phyloP scores from a whole-genome alignment of 2,329 filamentous ascomycete genomes.

The Dactylellina parvicollis region DNA sequence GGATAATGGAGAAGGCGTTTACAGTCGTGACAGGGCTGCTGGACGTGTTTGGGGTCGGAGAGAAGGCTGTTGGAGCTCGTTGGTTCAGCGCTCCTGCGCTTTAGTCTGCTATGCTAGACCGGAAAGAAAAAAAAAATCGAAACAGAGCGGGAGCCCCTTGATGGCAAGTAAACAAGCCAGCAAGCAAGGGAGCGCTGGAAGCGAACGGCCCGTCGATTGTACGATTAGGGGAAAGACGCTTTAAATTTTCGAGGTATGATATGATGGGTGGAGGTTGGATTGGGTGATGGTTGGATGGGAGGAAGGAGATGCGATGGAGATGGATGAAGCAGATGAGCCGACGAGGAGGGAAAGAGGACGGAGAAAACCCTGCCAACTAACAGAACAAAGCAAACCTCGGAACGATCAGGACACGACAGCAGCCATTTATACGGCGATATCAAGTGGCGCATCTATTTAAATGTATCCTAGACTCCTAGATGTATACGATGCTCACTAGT shows the following conservation, averaged over 20 bases:
- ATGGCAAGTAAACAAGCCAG: not conserved
- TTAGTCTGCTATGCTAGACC: conserved; percentile 26
- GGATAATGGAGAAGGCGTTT: not conserved
- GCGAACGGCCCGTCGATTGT: not conserved
- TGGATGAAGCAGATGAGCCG: not conserved
- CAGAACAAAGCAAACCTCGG: not conserved
- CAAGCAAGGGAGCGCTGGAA: not conserved
- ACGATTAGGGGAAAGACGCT: not conserved
- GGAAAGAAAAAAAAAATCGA: conserved; percentile 26
- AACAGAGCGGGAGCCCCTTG: conserved; percentile 21
- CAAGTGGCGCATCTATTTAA: too few relatives aligned
- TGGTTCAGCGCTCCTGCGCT: conserved; percentile 37
- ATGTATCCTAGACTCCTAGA: too few relatives aligned
- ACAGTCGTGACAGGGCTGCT: conserved; percentile 12
- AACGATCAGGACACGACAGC: too few relatives aligned
- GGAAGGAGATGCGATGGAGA: conserved; percentile 16
- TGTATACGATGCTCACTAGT: too few relatives aligned
- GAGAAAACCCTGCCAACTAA: conserved; percentile 14
- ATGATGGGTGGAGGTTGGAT: not conserved
- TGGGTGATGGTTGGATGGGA: not conserved
- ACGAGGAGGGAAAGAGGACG: conserved; percentile 13
- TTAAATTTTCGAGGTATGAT: not conserved
- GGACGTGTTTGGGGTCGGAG: conserved; percentile 45
- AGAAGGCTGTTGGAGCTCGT: conserved; percentile 43
- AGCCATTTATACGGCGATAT: too few relatives aligned